These are phyloP conservation scores for Anisodus tanguticus DNA, from an alignment of 257 asterid species.

Conservation along the genomic window DNA sequence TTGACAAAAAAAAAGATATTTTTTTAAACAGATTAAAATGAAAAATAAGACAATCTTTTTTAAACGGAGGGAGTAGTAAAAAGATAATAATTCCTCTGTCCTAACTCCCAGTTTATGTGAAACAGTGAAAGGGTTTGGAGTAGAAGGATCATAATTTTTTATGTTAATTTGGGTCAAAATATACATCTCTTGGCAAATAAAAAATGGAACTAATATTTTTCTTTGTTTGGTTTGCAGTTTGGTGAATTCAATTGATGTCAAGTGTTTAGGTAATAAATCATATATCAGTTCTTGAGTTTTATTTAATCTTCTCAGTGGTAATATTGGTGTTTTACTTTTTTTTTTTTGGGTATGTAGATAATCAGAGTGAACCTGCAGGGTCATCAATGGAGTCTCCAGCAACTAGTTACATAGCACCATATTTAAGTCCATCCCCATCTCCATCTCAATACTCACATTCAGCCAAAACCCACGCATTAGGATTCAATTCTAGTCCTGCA, in stretches of 20 bases:
- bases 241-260: conserved; percentile 8
- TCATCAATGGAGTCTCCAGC: conserved; percentile 19
- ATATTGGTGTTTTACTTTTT: background rate
- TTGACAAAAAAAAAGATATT: too few relatives aligned
- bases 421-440: conserved; percentile 28
- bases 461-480: background rate
- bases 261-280: conserved; percentile 30
- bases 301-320: background rate
- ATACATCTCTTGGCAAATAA: background rate
- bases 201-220: background rate
- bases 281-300: background rate
- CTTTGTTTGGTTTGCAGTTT: conserved; percentile 25
- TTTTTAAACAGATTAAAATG: too few relatives aligned
- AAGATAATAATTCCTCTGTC: too few relatives aligned
- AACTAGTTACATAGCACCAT: background rate
- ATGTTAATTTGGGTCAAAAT: too few relatives aligned
- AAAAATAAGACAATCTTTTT: too few relatives aligned
- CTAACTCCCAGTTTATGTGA: too few relatives aligned
- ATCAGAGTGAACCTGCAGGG: background rate
- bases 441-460: conserved; percentile 7
- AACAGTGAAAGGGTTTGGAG: too few relatives aligned
- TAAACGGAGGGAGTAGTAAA: too few relatives aligned
- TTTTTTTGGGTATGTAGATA: conserved; percentile 3
- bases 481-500: background rate
- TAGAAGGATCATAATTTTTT: too few relatives aligned